phyloP scores from a whole-genome alignment of 345 rosid genomes.

The Reutealis trisperma region DNA sequence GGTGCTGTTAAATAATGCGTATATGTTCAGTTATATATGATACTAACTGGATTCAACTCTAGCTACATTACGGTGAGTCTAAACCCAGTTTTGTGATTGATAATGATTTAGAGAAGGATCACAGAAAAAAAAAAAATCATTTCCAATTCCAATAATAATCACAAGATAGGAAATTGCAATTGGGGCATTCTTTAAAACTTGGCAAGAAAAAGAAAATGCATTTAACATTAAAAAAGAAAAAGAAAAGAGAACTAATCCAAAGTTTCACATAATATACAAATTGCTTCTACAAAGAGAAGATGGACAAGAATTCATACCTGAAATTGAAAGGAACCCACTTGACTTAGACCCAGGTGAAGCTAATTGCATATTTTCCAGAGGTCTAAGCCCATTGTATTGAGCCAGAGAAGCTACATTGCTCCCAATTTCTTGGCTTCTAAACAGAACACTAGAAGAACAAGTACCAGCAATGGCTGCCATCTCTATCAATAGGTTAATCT shows the following conservation, averaged over 20 bases:
- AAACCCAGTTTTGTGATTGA: not conserved
- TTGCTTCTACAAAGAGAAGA: no score
- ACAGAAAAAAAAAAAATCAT: no score
- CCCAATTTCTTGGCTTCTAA: slow-evolving; percentile 30
- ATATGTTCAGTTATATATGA: not conserved
- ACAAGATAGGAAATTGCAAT: not conserved
- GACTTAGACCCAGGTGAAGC: slow-evolving; percentile 23
- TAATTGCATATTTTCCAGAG: slow-evolving; percentile 30
- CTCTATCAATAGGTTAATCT: slow-evolving; percentile 6
- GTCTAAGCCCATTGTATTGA: slow-evolving; percentile 48
- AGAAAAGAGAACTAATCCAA: no score
- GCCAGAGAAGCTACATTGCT: slow-evolving; percentile 33
- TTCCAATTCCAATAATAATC: not conserved
- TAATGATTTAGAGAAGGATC: not conserved
- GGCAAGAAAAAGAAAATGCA: not conserved
- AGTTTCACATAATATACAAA: no score
- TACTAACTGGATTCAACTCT: not conserved
- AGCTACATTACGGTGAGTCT: not conserved
- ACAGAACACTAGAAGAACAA: slow-evolving; percentile 35
- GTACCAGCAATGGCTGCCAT: slow-evolving; percentile 48
- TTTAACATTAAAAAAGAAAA: no score
- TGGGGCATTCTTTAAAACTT: not conserved
- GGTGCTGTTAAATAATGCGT: not conserved
- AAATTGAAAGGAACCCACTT: slow-evolving; percentile 21
- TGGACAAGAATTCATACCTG: slow-evolving; percentile 26